Base-by-base conservation (phyloP, 495 filamentous ascomycete genomes). In the Lentithecium fluviatile region DNA sequence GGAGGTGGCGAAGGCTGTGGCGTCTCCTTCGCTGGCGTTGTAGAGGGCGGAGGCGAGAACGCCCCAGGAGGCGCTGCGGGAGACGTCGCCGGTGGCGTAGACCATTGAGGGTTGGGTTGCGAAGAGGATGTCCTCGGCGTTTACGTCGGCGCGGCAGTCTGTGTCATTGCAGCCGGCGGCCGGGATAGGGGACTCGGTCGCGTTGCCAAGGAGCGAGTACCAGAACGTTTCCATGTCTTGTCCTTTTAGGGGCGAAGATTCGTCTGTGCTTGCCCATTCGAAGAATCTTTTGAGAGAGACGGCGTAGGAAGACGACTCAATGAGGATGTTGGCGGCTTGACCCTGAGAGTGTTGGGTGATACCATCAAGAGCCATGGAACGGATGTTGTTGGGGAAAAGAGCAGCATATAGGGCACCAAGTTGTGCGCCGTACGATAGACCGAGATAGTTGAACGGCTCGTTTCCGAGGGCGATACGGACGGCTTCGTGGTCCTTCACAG, bases 401-500 rank as follows among this genome's bases (percentile, higher is more conserved):
- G 23, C 21, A 8, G 57, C 57, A 25, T 60, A 60, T 45, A 45
- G 48, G 2, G 57, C 47, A 5, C 48, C 57, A 23, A 60, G 15
- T 46, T 52, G 48, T 10, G 57, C 29, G n/a, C 57, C 57, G 23
- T 60, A 60, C 13, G 48, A 52, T 11, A 46, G n/a, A 29, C 57
- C 57, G 5, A 72, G 24, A 15, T 66, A 69, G 25, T 60, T 69
- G 23, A 52, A 17, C 0, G 49, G 32, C 34, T 54, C n/a, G 55
- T 52, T 74, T 38, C 67, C 63, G 1, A 78, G 68, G 1, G 72
- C 76, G 24, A 70, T 34, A 51, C 77, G 76, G 11, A 78, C 71
- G 1, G 75, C 75, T 61, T 79, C 77, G 21, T 77, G 64, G 60
- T 79, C 77, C 51, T 71, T 73, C 2, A 58, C 75, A 0, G 71